Evolutionary conservation across 495 filamentous ascomycete species (phyloP).

Genomic region (Neurospora tetrasperma): DNA sequence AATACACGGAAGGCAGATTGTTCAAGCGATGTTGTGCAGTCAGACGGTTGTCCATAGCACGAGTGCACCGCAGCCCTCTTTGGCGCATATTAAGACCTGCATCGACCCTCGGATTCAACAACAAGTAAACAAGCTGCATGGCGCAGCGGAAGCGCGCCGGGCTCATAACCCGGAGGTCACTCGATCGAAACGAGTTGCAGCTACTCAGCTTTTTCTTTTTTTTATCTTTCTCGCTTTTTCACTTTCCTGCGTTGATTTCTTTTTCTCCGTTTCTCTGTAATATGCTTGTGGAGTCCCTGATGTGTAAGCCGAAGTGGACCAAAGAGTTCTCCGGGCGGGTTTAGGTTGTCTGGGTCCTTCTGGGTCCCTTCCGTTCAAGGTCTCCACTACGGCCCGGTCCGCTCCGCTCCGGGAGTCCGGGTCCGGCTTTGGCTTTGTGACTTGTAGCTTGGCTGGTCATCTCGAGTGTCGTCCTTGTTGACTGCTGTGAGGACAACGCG

Average conservation of each 20-base stretch:
- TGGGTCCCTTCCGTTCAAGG: background rate
- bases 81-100: background rate
- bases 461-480: background rate
- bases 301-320: background rate
- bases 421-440: background rate
- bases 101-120: background rate
- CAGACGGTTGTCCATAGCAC: background rate
- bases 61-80: background rate
- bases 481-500: background rate
- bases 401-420: background rate
- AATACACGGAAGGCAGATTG: background rate
- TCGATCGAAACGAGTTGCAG: constrained; percentile 21
- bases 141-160: constrained; percentile 23
- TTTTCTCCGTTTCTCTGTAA: background rate
- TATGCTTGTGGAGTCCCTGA: background rate
- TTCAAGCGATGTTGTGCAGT: background rate
- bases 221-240: background rate
- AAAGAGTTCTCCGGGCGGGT: background rate
- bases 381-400: background rate
- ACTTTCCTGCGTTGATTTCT: background rate
- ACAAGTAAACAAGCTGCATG: constrained; percentile 9
- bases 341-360: no score
- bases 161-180: constrained; percentile 25
- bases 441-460: background rate
- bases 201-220: constrained; percentile 5